Percentiles rank a stretch among this genome's conserved stretches.
phyloP scores from a whole-genome alignment of 2,329 filamentous ascomycete species.

The Ophioceras dolichostomum region DNA sequence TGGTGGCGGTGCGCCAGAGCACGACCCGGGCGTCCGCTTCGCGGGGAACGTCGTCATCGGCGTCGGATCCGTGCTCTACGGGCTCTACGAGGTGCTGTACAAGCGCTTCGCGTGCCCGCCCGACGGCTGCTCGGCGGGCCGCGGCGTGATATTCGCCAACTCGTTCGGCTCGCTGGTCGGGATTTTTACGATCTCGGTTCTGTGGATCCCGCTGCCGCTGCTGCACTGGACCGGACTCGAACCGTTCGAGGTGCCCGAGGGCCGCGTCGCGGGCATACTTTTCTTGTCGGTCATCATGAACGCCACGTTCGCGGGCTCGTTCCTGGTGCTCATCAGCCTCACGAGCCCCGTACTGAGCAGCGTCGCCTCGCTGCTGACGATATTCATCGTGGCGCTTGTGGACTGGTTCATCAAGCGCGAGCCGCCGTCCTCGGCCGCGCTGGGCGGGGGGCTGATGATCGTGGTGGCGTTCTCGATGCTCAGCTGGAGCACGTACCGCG shows the following conservation, averaged over 20 bases:
- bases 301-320: slow-evolving; percentile 83
- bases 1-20: slow-evolving; percentile 6
- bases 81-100: slow-evolving; percentile 94
- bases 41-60: slow-evolving; percentile 89
- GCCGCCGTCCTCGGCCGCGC: slow-evolving; percentile 59
- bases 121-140: slow-evolving; percentile 69
- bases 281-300: slow-evolving; percentile 74
- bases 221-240: slow-evolving; percentile 71
- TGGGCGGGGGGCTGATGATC: slow-evolving; percentile 77
- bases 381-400: slow-evolving; percentile 87
- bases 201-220: slow-evolving; percentile 86
- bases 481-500: slow-evolving; percentile 82
- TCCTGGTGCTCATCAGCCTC: slow-evolving; percentile 83
- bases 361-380: slow-evolving; percentile 86
- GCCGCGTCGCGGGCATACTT: slow-evolving; percentile 69
- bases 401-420: slow-evolving; percentile 80
- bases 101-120: slow-evolving; percentile 89
- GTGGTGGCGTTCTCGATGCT: slow-evolving; percentile 78
- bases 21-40: slow-evolving; percentile 46
- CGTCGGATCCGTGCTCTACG: slow-evolving; percentile 81
- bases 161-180: slow-evolving; percentile 84
- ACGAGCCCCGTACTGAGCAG: slow-evolving; percentile 88
- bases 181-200: slow-evolving; percentile 67
- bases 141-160: slow-evolving; percentile 94
- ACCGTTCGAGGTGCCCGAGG: slow-evolving; percentile 67